Conservation (phyloP, 2,329 filamentous ascomycete genomes). For the Keithomyces neogunnii region DNA sequence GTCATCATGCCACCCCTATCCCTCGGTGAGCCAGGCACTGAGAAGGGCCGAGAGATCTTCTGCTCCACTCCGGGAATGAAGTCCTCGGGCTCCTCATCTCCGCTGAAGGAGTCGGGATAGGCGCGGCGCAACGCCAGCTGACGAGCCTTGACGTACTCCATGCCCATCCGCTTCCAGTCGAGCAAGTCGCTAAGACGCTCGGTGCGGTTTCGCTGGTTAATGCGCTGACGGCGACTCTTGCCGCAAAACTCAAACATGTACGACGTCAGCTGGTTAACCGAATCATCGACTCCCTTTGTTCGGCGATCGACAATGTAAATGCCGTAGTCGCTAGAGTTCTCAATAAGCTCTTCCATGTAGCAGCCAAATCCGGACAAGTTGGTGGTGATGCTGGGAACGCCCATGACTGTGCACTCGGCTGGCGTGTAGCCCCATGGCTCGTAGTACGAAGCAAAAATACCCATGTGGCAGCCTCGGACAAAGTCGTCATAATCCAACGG, state of each 20-base stretch:
- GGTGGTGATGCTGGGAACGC: conserved; percentile 94
- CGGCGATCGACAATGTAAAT: conserved; percentile 98
- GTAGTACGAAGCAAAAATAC: conserved; percentile 96
- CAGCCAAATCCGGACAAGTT: conserved; percentile 97
- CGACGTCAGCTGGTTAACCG: conserved; percentile 85
- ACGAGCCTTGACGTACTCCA: conserved; percentile 97
- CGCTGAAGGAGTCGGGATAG: conserved; percentile 78
- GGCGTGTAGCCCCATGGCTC: conserved; percentile 99
- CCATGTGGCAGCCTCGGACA: conserved; percentile 90
- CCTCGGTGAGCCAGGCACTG: conserved; percentile 84
- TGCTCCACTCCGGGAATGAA: conserved; percentile 89
- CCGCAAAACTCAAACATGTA: conserved; percentile 85
- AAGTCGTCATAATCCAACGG: conserved; percentile 98
- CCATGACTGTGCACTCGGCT: conserved; percentile 98
- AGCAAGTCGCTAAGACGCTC: conserved; percentile 90
- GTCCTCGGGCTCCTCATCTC: conserved; percentile 75
- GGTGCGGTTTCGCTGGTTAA: conserved; percentile 96
- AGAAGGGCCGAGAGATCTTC: conserved; percentile 92
- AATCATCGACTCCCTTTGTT: conserved; percentile 93
- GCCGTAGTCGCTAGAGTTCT: conserved; percentile 95
- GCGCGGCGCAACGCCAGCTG: conserved; percentile 86
- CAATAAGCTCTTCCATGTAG: conserved; percentile 99
- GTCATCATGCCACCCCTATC: conserved; percentile 98
- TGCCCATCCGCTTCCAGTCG: conserved; percentile 98
- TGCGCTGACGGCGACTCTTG: conserved; percentile 92